Conservation (phyloP, 768 basidiomycete species). For the Collybia mongolica region DNA sequence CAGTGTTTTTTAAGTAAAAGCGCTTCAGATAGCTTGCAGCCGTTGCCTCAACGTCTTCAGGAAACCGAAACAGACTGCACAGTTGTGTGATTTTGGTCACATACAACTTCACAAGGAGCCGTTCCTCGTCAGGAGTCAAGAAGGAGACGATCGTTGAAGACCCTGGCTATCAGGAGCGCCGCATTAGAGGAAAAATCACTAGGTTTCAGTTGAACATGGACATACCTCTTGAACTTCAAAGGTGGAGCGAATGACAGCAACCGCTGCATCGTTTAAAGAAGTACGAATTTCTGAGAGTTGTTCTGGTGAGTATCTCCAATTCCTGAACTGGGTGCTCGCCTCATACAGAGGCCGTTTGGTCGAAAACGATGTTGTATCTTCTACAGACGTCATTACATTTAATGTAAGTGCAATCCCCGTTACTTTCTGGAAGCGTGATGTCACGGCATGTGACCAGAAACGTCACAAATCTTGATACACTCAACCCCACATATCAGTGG, state of each 20-base stretch:
- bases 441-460: too few relatives aligned
- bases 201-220: constrained; percentile 10
- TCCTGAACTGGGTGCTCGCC: constrained; percentile 75
- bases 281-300: constrained; percentile 59
- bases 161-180: constrained; percentile 48
- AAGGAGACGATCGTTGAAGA: constrained; percentile 75
- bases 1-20: constrained; percentile 96
- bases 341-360: constrained; percentile 59
- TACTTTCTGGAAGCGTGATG: too few relatives aligned
- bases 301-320: constrained; percentile 86
- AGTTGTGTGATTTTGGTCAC: constrained; percentile 82
- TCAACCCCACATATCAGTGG: too few relatives aligned
- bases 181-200: constrained; percentile 19
- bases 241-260: constrained; percentile 71
- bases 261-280: constrained; percentile 72
- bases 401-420: too few relatives aligned
- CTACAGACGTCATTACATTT: too few relatives aligned
- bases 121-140: constrained; percentile 79
- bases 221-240: constrained; percentile 80
- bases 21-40: constrained; percentile 91
- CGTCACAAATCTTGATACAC: too few relatives aligned
- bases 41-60: constrained; percentile 92
- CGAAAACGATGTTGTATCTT: not conserved
- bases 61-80: constrained; percentile 83
- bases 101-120: constrained; percentile 86